phyloP scores from a whole-genome alignment of 2,329 filamentous ascomycete species.

The Talaromyces sp. region DNA sequence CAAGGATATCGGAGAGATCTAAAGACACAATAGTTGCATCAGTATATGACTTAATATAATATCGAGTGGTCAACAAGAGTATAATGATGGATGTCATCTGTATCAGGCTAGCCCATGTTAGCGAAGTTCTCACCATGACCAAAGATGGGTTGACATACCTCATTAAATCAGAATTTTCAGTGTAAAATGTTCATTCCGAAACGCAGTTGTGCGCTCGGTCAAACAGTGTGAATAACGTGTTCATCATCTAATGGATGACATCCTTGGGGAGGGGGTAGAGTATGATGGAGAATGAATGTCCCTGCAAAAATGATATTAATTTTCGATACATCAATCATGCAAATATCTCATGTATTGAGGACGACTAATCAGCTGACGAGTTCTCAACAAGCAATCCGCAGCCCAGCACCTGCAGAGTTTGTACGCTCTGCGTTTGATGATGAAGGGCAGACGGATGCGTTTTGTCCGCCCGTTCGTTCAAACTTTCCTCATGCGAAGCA shows the following conservation, averaged over 20 bases:
- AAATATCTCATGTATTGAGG: background rate
- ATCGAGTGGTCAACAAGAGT: background rate
- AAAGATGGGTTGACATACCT: constrained; percentile 40
- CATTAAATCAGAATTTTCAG: constrained; percentile 71
- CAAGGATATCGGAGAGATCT: background rate
- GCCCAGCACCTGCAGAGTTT: constrained; percentile 58
- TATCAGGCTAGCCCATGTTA: constrained; percentile 33
- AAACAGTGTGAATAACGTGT: constrained; percentile 68
- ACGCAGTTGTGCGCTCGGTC: constrained; percentile 51
- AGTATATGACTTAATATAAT: constrained; percentile 5
- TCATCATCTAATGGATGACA: constrained; percentile 58
- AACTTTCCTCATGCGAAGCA: constrained; percentile 55
- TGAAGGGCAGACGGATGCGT: constrained; percentile 50
- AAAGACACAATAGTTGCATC: constrained; percentile 1
- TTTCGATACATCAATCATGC: background rate
- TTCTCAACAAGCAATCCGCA: constrained; percentile 64
- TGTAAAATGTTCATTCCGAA: constrained; percentile 59
- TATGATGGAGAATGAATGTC: constrained; percentile 27
- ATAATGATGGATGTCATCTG: constrained; percentile 32
- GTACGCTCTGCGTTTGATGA: constrained; percentile 58
- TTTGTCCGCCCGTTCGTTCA: constrained; percentile 70
- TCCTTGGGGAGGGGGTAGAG: constrained; percentile 19
- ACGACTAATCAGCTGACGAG: constrained; percentile 58
- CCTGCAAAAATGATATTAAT: constrained; percentile 12
- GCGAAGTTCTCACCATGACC: constrained; percentile 17